Conservation (phyloP, 768 basidiomycete genomes). For the Chalciporus pseudorubinellus region DNA sequence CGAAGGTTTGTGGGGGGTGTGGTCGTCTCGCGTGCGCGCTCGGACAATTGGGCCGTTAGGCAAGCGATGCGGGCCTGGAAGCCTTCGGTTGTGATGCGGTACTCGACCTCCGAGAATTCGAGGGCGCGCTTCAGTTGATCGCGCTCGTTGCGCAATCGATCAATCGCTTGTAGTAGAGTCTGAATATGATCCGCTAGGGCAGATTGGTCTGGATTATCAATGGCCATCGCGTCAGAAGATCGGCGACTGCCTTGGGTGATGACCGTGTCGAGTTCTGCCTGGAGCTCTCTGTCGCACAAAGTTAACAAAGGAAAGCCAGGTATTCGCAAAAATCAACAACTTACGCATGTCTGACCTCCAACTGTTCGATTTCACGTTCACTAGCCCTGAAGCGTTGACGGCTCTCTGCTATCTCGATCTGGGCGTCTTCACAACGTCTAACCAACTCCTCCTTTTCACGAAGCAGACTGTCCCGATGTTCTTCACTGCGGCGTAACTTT, state of each 20-base stretch:
- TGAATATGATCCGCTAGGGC: conserved; percentile 44
- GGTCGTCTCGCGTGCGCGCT: conserved; percentile 17
- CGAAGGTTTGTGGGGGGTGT: conserved; percentile 1
- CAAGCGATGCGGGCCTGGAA: conserved; percentile 49
- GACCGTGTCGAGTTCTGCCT: conserved; percentile 16
- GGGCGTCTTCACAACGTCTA: conserved; percentile 41
- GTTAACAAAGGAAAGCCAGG: background rate
- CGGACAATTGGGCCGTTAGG: conserved; percentile 25
- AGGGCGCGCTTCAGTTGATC: conserved; percentile 61
- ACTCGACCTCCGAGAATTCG: conserved; percentile 67
- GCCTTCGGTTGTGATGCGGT: conserved; percentile 59
- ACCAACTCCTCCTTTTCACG: conserved; percentile 52
- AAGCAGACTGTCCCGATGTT: conserved; percentile 44
- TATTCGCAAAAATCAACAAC: conserved; percentile 5
- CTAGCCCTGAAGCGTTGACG: conserved; percentile 17
- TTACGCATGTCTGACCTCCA: conserved; percentile 28
- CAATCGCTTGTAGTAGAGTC: conserved; percentile 57
- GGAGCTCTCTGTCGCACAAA: conserved; percentile 17
- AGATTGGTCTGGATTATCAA: conserved; percentile 16
- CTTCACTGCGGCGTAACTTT: conserved; percentile 41
- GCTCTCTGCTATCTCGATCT: conserved; percentile 30
- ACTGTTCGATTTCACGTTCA: conserved; percentile 23
- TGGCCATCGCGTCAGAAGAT: conserved; percentile 1
- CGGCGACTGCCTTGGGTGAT: background rate
- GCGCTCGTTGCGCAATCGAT: conserved; percentile 66